Base-by-base conservation (phyloP, 768 basidiomycete species). In the Omphalotus guepiniiformis region DNA sequence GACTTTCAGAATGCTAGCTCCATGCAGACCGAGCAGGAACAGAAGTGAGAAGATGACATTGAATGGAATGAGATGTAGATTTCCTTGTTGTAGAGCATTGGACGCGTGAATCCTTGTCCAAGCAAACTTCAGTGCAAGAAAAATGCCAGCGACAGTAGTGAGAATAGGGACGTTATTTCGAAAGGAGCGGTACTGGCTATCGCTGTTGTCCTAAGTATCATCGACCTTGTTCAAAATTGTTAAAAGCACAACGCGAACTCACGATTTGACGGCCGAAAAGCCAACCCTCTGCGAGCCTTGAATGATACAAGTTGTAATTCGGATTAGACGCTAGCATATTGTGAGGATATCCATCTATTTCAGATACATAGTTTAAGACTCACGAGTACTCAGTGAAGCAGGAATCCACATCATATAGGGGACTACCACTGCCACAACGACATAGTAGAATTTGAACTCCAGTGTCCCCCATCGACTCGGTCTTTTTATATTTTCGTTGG, bases 161-260 rank as follows among this genome's bases (percentile, higher is more conserved):
- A 98, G 75, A 4, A 82, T 63, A 4, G 84, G 79, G 38, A 97
- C 60, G 60, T 93, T 90, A 55, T 76, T 73, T 30, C 96, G 80
- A 65, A 99, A 96, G 3, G 82, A 77, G 21, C 86, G 85, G 61
- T 93, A 97, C 69, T 98, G 96, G 0, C 75, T 69, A 58, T 98
- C 96, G 53, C 89, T 92, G 59, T 86, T 89, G 64, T 99, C 96
- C 95, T 97, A 53, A 8, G 28, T 39, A 29, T 34, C 26, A 21
- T 40, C 48, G 27, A 51, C n/a, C 23, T 13, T 38, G n/a, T 8
- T 38, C 15, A 19, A 15, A 36, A n/a, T 26, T 3, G n/a, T 18
- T n/a, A 8, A 25, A 11, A 25, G 13, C 0, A 15, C 22, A 39
- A 8, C 32, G 15, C 39, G 25, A 4, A 73, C 88, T 67, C 58